Evolutionary conservation across 371 early-diverging fungal genomes (phyloP).

Genomic region (Actinomortierella ambigua): DNA sequence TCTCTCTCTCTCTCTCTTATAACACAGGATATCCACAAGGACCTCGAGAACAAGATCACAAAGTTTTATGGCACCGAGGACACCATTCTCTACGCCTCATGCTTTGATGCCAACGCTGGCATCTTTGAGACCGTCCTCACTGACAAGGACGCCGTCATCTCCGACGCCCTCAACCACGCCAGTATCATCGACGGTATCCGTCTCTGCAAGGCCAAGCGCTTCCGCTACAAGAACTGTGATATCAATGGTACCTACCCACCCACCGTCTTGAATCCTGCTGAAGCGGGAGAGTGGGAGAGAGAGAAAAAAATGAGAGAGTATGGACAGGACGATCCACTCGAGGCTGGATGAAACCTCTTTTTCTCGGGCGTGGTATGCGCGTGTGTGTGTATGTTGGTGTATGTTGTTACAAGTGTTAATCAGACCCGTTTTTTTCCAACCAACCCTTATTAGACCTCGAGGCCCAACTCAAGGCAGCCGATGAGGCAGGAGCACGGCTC

Average conservation of each 20-base stretch:
- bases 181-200: conserved; percentile 71
- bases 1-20: neutral
- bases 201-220: conserved; percentile 64
- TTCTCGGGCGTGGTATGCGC: neutral
- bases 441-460: conserved; percentile 52
- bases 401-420: too few relatives aligned
- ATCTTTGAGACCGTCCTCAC: conserved; percentile 65
- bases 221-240: conserved; percentile 63
- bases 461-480: conserved; percentile 50
- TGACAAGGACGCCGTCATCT: conserved; percentile 65
- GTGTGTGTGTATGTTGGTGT: too few relatives aligned
- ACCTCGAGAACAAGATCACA: conserved; percentile 58
- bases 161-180: conserved; percentile 68
- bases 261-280: too few relatives aligned
- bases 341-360: neutral
- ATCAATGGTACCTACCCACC: conserved; percentile 41
- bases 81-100: conserved; percentile 68
- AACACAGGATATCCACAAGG: conserved; percentile 58
- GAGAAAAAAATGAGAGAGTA: too few relatives aligned
- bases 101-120: conserved; percentile 73
- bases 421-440: neutral
- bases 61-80: conserved; percentile 60
- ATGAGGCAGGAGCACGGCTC: conserved; percentile 52
- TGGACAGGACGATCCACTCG: too few relatives aligned
- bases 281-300: too few relatives aligned